Conservation (phyloP, 75 land plant species). For the Sequoiadendron giganteum region DNA sequence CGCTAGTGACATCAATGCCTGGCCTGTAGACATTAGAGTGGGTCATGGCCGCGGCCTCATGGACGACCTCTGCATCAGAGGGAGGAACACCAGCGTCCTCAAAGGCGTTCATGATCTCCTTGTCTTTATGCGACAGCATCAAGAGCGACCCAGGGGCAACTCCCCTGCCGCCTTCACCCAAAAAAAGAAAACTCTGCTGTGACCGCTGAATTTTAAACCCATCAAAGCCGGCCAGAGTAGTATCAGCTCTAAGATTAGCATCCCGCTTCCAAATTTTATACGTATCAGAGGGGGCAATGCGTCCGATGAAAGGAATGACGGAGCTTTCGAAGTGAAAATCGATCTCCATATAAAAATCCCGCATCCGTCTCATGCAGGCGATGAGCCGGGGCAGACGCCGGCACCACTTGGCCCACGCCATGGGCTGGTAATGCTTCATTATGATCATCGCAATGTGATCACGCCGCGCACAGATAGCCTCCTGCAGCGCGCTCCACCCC, state of each 20-base stretch:
- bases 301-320: conserved; percentile 54
- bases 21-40: conserved; percentile 58
- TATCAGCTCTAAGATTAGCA: conserved; percentile 59
- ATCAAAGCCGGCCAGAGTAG: conserved; percentile 48
- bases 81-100: conserved; percentile 45
- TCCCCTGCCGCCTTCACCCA: conserved; percentile 39
- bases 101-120: conserved; percentile 49
- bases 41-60: conserved; percentile 50
- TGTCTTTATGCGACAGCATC: conserved; percentile 46
- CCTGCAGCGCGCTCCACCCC: conserved; percentile 65
- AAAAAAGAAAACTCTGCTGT: conserved; percentile 44
- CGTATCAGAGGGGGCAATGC: conserved; percentile 69
- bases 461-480: conserved; percentile 52
- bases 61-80: conserved; percentile 38
- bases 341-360: conserved; percentile 67
- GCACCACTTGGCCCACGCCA: conserved; percentile 64
- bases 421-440: conserved; percentile 54
- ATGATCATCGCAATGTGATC: conserved; percentile 44
- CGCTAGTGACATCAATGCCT: conserved; percentile 47
- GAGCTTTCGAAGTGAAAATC: conserved; percentile 69
- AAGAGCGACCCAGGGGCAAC: conserved; percentile 53
- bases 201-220: conserved; percentile 51
- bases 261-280: conserved; percentile 67
- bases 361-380: conserved; percentile 42
- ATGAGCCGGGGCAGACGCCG: conserved; percentile 39